These are phyloP conservation scores for Acacia crassicarpa DNA, from an alignment of 306 rosid genomes.

Conservation along the genomic window DNA sequence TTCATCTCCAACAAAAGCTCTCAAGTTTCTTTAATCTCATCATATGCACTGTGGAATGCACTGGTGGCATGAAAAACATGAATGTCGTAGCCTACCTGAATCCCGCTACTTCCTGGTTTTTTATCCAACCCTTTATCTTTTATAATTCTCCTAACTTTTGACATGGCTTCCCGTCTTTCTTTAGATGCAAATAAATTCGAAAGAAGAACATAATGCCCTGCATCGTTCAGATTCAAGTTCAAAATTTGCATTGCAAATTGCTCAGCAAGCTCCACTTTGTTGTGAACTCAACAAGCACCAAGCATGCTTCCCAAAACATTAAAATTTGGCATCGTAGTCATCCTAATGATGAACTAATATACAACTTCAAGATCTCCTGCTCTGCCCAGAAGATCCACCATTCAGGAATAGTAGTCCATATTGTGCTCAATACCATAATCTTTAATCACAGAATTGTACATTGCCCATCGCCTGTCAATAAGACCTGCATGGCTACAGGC, in stretches of 20 bases:
- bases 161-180: conserved; percentile 49
- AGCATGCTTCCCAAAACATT: conserved; percentile 49
- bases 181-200: conserved; percentile 46
- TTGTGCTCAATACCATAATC: conserved; percentile 46
- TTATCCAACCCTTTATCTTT: conserved; percentile 43
- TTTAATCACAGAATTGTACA: conserved; percentile 41
- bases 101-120: conserved; percentile 46
- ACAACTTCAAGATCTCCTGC: conserved; percentile 46
- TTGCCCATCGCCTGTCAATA: conserved; percentile 36
- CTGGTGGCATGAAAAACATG: conserved; percentile 40
- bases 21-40: conserved; percentile 39
- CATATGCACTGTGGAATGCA: conserved; percentile 30
- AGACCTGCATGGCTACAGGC: conserved; percentile 55
- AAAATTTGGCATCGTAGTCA: conserved; percentile 42
- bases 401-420: conserved; percentile 47
- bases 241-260: conserved; percentile 25
- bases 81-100: conserved; percentile 33
- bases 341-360: conserved; percentile 35
- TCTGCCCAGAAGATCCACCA: conserved; percentile 54
- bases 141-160: conserved; percentile 42
- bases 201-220: conserved; percentile 41
- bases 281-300: conserved; percentile 47
- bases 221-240: conserved; percentile 29
- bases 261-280: conserved; percentile 47
- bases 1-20: conserved; percentile 40